These are phyloP conservation scores for Podospora tetraspora DNA, from an alignment of 495 filamentous ascomycete genomes.

Conservation along the genomic window DNA sequence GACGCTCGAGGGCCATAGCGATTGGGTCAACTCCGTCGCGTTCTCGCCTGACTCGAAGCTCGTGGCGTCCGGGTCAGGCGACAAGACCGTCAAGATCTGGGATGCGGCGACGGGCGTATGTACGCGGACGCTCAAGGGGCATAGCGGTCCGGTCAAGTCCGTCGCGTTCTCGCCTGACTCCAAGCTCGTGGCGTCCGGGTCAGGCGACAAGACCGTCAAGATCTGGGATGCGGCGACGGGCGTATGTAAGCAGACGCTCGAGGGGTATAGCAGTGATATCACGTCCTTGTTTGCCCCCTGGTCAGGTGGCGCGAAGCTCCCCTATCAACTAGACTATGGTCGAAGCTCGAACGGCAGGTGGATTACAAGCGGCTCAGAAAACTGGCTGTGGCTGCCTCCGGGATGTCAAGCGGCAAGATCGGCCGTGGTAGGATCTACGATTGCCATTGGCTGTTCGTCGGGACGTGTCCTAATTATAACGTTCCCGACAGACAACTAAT, in stretches of 20 bases:
- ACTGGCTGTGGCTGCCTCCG: conserved; percentile 31
- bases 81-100: conserved; percentile 32
- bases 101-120: conserved; percentile 16
- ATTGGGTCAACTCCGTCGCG: neutral
- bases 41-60: conserved; percentile 14
- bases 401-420: conserved; percentile 24
- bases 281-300: conserved; percentile 4
- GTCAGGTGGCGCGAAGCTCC: neutral
- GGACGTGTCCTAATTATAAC: conserved; percentile 14
- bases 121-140: conserved; percentile 12
- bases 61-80: conserved; percentile 28
- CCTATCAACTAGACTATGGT: neutral
- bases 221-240: conserved; percentile 34
- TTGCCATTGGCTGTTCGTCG: conserved; percentile 15
- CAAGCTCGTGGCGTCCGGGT: conserved; percentile 28
- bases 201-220: conserved; percentile 30
- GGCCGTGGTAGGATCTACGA: conserved; percentile 15
- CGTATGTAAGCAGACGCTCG: conserved; percentile 12
- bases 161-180: conserved; percentile 13
- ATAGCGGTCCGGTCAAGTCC: neutral
- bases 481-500: conserved; percentile 4
- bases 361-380: conserved; percentile 24
- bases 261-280: conserved; percentile 15
- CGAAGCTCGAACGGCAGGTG: conserved; percentile 20
- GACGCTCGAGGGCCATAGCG: neutral